Conservation (phyloP, 148 eudicot species). For the Chenopodium formosanum region DNA sequence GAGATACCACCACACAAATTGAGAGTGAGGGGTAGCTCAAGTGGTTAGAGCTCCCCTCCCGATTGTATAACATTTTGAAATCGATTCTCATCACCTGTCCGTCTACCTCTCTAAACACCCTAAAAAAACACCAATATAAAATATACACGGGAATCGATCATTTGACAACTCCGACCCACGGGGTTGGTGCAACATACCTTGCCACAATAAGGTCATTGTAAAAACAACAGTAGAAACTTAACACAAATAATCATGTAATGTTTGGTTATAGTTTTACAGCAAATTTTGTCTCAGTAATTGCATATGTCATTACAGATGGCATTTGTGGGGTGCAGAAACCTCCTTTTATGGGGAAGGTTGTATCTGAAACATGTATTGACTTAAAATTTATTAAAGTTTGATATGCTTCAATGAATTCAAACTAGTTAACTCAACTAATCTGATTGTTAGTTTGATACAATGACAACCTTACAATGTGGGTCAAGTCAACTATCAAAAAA, state of each 20-base stretch:
- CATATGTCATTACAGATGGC: neutral
- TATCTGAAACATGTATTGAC: constrained; percentile 4
- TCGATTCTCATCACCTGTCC: too few species aligned
- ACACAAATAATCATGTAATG: neutral
- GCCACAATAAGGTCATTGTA: too few species aligned
- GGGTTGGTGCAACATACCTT: neutral
- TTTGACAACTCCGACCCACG: neutral
- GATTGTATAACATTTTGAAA: too few species aligned
- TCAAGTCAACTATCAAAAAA: neutral
- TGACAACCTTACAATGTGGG: constrained; percentile 12
- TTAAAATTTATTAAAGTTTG: neutral
- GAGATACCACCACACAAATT: neutral
- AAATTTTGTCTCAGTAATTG: neutral
- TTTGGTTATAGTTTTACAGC: neutral
- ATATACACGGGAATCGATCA: neutral
- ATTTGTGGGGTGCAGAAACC: neutral
- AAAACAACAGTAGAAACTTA: too few species aligned
- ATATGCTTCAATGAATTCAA: neutral
- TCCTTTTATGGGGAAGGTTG: constrained; percentile 5
- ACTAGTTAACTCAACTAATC: neutral
- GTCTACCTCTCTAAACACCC: too few species aligned
- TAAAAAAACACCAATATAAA: too few species aligned
- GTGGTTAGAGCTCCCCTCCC: too few species aligned
- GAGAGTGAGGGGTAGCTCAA: too few species aligned
- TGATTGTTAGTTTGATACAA: neutral